phyloP scores from a whole-genome alignment of 192 early-diverging fungal genomes.

The Chytriomyces sp. region DNA sequence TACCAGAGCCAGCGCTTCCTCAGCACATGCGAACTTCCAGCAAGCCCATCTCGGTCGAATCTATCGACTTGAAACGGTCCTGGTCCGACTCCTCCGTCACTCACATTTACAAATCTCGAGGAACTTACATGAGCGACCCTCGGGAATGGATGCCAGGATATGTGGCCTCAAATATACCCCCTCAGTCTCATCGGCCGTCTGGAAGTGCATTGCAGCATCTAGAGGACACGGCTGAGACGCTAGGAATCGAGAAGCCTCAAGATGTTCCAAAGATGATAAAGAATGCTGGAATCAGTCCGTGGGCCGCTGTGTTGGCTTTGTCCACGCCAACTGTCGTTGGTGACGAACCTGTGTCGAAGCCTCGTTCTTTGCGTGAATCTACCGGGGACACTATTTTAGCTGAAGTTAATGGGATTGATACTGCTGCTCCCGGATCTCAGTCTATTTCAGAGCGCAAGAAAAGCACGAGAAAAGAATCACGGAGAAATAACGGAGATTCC shows the following conservation, averaged over 20 bases:
- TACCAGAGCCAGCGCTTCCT: background rate
- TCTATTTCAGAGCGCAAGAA: background rate
- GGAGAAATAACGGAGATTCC: no score
- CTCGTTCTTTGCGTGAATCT: no score
- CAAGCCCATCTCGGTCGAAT: background rate
- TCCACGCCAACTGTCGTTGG: background rate
- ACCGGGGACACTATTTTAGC: background rate
- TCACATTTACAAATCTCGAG: background rate
- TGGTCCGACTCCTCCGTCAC: background rate
- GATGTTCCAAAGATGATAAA: background rate
- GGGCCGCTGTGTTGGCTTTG: conserved; percentile 18
- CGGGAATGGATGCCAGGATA: conserved; percentile 1
- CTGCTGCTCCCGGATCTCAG: background rate
- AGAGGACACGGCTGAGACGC: background rate
- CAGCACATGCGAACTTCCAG: background rate
- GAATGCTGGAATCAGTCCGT: conserved; percentile 26
- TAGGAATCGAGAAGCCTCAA: background rate
- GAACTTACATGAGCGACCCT: background rate
- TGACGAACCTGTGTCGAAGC: background rate
- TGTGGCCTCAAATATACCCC: background rate
- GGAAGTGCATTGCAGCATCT: background rate
- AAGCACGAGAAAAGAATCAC: no score
- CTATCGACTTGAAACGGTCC: background rate
- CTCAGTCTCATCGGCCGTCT: background rate
- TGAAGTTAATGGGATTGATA: background rate